A percentile compares a stretch with the other conserved stretches of the same genome.
These are phyloP conservation scores for Darksidea phi DNA, from an alignment of 495 filamentous ascomycete species.

Conservation along the genomic window DNA sequence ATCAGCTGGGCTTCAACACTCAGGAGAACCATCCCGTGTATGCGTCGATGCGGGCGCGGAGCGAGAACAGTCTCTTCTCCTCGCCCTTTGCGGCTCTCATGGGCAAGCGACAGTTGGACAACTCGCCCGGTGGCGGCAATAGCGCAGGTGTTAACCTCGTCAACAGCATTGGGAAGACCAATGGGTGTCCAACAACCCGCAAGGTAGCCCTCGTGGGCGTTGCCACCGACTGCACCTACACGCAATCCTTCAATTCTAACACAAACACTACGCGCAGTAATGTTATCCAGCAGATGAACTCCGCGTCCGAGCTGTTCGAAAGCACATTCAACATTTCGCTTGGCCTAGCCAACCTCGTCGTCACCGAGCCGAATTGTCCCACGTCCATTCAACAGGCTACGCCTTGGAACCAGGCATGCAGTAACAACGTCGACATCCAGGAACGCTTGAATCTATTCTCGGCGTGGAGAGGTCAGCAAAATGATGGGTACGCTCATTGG, in stretches of 20 bases:
- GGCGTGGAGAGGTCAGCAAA: constrained; percentile 71
- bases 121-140: constrained; percentile 63
- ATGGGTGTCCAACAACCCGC: constrained; percentile 80
- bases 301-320: constrained; percentile 84
- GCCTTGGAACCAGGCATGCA: constrained; percentile 81
- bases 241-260: constrained; percentile 58
- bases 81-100: constrained; percentile 58
- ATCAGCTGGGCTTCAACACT: constrained; percentile 68
- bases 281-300: constrained; percentile 80
- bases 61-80: constrained; percentile 52
- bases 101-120: constrained; percentile 56
- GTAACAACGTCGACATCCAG: constrained; percentile 61
- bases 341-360: constrained; percentile 79
- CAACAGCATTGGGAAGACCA: constrained; percentile 73
- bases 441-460: constrained; percentile 86
- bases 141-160: constrained; percentile 79
- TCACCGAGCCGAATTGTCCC: constrained; percentile 68
- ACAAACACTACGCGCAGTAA: constrained; percentile 62
- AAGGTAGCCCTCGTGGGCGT: constrained; percentile 91
- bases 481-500: constrained; percentile 88
- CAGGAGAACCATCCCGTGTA: constrained; percentile 67
- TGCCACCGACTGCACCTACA: constrained; percentile 89
- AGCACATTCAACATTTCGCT: constrained; percentile 90
- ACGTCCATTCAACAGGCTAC: constrained; percentile 59
- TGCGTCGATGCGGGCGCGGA: constrained; percentile 51